Conservation (phyloP, 176 grass and related monocot species). For the Melocanna baccifera region DNA sequence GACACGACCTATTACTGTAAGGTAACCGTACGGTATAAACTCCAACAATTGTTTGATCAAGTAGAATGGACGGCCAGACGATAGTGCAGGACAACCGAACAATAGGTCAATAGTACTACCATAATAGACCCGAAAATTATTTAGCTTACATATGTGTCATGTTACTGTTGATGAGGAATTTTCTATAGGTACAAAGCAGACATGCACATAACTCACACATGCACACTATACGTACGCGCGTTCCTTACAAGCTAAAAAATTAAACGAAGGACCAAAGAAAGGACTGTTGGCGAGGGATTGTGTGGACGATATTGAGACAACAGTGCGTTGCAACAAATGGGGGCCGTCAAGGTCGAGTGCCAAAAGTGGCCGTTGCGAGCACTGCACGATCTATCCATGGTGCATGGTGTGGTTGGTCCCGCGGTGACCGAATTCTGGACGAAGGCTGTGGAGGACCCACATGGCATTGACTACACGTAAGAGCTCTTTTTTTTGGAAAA, state of each 20-base stretch:
- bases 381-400: neutral
- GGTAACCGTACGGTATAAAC: too few species aligned
- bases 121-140: neutral
- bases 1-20: too few species aligned
- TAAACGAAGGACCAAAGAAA: too few species aligned
- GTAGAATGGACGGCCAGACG: too few species aligned
- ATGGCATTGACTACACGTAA: neutral
- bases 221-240: too few species aligned
- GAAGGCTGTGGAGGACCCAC: neutral
- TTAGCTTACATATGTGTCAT: neutral
- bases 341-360: slow-evolving; percentile 24
- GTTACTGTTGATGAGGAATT: neutral
- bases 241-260: too few species aligned
- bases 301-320: slow-evolving; percentile 30
- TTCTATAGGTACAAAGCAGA: too few species aligned
- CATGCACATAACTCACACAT: too few species aligned
- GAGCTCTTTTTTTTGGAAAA: too few species aligned
- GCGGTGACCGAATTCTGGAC: slow-evolving; percentile 28
- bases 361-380: slow-evolving; percentile 31
- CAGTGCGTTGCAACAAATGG: neutral
- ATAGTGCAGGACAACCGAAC: too few species aligned
- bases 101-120: too few species aligned
- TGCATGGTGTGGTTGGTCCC: slow-evolving; percentile 39
- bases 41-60: too few species aligned
- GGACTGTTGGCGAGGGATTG: neutral